These are phyloP conservation scores for Podospora tetraspora DNA, from an alignment of 495 filamentous ascomycete genomes.

Conservation along the genomic window DNA sequence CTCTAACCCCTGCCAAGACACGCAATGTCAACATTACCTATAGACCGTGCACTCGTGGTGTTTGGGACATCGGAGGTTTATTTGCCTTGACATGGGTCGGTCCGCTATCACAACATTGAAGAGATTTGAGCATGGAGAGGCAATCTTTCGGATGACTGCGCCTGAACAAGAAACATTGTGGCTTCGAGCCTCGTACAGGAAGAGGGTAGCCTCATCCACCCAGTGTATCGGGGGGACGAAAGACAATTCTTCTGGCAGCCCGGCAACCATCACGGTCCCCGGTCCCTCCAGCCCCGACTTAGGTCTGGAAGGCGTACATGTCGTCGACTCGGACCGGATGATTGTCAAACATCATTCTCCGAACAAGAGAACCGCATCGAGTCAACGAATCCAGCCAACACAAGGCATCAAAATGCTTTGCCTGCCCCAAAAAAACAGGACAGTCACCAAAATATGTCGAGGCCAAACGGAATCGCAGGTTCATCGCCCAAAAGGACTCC, in stretches of 20 bases:
- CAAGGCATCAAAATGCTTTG: not conserved
- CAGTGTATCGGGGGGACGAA: not conserved
- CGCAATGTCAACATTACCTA: not conserved
- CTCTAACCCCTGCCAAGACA: not conserved
- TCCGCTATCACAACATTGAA: not conserved
- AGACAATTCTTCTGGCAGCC: not conserved
- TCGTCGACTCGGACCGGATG: not conserved
- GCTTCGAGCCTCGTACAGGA: not conserved
- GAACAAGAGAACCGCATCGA: not conserved
- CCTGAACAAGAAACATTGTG: not conserved
- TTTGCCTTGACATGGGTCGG: not conserved
- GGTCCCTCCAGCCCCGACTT: not conserved
- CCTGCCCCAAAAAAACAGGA: too few species aligned
- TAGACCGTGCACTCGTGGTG: not conserved
- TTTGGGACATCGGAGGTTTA: not conserved
- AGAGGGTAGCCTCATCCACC: not conserved
- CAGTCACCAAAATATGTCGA: slow-evolving; percentile 34
- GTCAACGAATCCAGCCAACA: not conserved
- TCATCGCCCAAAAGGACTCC: slow-evolving; percentile 33
- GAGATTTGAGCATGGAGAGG: not conserved
- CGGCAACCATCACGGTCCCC: not conserved
- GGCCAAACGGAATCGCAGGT: slow-evolving; percentile 48
- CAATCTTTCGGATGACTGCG: not conserved
- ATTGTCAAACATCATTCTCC: not conserved
- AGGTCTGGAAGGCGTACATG: not conserved